These are phyloP conservation scores for Ramaria sp. DNA, from an alignment of 768 basidiomycete genomes.

Conservation along the genomic window DNA sequence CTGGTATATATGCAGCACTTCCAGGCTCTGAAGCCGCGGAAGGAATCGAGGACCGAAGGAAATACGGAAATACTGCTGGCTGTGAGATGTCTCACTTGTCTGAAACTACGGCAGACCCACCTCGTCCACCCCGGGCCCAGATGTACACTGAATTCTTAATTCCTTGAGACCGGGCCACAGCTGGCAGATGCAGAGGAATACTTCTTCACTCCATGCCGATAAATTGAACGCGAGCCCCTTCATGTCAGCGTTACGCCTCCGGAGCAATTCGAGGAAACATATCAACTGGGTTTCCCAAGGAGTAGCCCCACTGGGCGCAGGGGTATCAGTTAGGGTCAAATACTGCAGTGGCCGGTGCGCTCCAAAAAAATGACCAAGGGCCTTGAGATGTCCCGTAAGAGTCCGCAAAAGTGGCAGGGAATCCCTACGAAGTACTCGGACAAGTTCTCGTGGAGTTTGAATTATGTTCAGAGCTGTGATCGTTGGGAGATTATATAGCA, in stretches of 20 bases:
- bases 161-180: background rate
- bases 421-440: background rate
- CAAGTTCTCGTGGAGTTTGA: slow-evolving; percentile 2
- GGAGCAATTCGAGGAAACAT: background rate
- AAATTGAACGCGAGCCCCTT: slow-evolving; percentile 3
- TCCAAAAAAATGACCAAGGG: background rate
- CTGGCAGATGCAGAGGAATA: slow-evolving; percentile 6
- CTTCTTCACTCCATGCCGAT: slow-evolving; percentile 1
- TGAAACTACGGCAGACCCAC: slow-evolving; percentile 1
- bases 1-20: slow-evolving; percentile 6
- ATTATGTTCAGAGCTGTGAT: background rate
- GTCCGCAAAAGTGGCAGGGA: background rate
- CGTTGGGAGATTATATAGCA: background rate
- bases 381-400: slow-evolving; percentile 1
- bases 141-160: slow-evolving; percentile 2
- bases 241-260: background rate
- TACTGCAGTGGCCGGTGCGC: background rate
- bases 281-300: slow-evolving; percentile 2
- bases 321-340: slow-evolving; percentile 1
- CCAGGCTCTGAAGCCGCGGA: background rate
- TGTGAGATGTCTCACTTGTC: background rate
- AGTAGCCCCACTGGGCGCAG: background rate
- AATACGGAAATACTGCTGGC: slow-evolving; percentile 1
- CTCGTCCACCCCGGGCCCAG: slow-evolving; percentile 4
- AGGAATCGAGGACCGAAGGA: slow-evolving; percentile 7